phyloP scores from a whole-genome alignment of 202 grass and related monocot genomes.

The Dendrocalamus latiflorus region DNA sequence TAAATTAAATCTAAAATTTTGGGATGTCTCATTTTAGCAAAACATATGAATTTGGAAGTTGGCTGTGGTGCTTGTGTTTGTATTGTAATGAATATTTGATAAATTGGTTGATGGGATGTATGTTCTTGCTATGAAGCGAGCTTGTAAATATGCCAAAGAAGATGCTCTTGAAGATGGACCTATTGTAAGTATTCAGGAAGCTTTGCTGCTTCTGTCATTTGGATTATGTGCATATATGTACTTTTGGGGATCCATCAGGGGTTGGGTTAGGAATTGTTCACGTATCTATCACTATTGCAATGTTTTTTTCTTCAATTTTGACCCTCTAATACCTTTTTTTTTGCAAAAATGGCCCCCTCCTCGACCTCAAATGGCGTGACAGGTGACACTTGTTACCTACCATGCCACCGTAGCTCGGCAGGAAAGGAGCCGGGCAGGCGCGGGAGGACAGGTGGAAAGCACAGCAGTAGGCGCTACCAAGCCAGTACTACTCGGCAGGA shows the following conservation, averaged over 20 bases:
- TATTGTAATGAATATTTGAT: background rate
- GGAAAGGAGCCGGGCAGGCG: too few relatives aligned
- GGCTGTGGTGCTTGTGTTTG: background rate
- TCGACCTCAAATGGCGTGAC: too few relatives aligned
- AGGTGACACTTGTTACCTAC: too few relatives aligned
- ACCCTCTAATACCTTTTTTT: too few relatives aligned
- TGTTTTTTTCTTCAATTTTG: too few relatives aligned
- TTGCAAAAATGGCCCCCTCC: too few relatives aligned
- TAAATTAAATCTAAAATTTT: too few relatives aligned
- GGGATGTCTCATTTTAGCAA: background rate
- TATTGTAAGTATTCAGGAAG: slow-evolving; percentile 55
- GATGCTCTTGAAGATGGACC: slow-evolving; percentile 73
- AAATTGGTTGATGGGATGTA: slow-evolving; percentile 92
- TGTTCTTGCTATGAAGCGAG: slow-evolving; percentile 89
- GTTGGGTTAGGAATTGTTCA: background rate
- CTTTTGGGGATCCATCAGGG: background rate
- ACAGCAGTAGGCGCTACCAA: too few relatives aligned
- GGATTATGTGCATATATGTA: background rate
- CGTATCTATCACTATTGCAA: too few relatives aligned
- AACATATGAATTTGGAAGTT: background rate
- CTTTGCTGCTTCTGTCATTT: background rate
- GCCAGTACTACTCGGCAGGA: too few relatives aligned
- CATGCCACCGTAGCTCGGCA: too few relatives aligned
- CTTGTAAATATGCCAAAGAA: slow-evolving; percentile 84
- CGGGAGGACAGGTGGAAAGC: too few relatives aligned